Evolutionary conservation across 768 basidiomycete species (phyloP).

Genomic region (Rhodotorula babjevae): DNA sequence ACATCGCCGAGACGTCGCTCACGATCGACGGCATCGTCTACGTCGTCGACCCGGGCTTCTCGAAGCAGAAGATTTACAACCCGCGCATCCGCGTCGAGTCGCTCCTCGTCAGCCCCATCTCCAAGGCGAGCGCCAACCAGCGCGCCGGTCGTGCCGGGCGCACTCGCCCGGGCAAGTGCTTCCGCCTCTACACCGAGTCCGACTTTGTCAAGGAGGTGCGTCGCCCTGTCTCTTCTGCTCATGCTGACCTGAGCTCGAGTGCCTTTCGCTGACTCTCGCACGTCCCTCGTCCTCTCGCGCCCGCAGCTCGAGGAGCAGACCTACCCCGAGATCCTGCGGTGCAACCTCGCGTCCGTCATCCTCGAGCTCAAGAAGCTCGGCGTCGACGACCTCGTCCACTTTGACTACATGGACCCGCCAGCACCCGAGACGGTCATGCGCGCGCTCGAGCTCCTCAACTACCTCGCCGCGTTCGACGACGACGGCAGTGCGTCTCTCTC

Average conservation of each 20-base stretch:
- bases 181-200: slow-evolving; percentile 91
- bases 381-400: slow-evolving; percentile 71
- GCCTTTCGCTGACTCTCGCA: too few species aligned
- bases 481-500: slow-evolving; percentile 59
- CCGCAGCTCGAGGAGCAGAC: slow-evolving; percentile 81
- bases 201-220: slow-evolving; percentile 78
- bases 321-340: slow-evolving; percentile 87
- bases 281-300: background rate
- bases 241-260: too few species aligned
- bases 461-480: slow-evolving; percentile 84
- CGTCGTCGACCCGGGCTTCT: slow-evolving; percentile 95
- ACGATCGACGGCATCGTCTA: slow-evolving; percentile 99
- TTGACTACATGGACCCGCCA: slow-evolving; percentile 63
- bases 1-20: slow-evolving; percentile 93
- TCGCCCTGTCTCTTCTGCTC: background rate
- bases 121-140: slow-evolving; percentile 94
- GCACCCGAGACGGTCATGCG: slow-evolving; percentile 96
- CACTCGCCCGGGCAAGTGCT: slow-evolving; percentile 94
- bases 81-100: slow-evolving; percentile 94
- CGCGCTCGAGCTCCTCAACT: slow-evolving; percentile 88
- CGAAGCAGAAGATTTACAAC: slow-evolving; percentile 97
- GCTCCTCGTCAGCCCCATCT: slow-evolving; percentile 86
- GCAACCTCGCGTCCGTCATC: slow-evolving; percentile 88
- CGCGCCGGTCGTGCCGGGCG: slow-evolving; percentile 93
- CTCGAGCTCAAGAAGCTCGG: slow-evolving; percentile 91